Percentiles rank a stretch among this genome's conserved stretches.
Evolutionary conservation across 176 grass and related monocot species (phyloP).

Genomic region (Saccharum spontaneum): DNA sequence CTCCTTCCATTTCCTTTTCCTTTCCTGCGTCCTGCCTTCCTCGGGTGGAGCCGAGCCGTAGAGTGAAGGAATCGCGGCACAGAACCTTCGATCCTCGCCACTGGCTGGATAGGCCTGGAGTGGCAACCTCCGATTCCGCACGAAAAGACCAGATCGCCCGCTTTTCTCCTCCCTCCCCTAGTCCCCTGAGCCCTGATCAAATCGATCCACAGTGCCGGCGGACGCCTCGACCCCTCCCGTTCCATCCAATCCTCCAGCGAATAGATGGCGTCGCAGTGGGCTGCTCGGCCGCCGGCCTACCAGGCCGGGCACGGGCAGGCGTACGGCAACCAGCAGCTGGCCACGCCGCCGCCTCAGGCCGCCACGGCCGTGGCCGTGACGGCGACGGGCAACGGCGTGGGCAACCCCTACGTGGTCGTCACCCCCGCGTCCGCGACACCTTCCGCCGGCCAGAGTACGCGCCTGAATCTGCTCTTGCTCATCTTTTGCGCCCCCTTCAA

Average conservation of each 20-base stretch:
- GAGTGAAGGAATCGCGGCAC: neutral
- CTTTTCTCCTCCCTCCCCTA: too few species aligned
- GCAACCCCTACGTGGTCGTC: slow-evolving; percentile 65
- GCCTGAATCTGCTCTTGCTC: neutral
- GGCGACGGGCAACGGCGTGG: slow-evolving; percentile 36
- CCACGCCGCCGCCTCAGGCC: slow-evolving; percentile 15
- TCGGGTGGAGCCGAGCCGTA: neutral
- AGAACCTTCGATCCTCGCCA: slow-evolving; percentile 19
- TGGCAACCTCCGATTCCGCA: neutral
- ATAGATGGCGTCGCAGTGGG: slow-evolving; percentile 25
- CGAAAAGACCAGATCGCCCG: neutral
- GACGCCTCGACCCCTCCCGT: neutral
- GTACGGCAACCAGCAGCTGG: slow-evolving; percentile 21
- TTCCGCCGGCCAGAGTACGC: slow-evolving; percentile 49
- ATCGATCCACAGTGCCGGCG: neutral
- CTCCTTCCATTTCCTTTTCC: neutral
- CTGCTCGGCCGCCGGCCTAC: slow-evolving; percentile 34
- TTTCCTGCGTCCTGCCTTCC: neutral
- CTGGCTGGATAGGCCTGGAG: neutral
- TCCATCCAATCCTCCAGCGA: neutral
- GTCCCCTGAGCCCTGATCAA: neutral
- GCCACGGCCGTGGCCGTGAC: slow-evolving; percentile 36
- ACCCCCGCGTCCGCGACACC: slow-evolving; percentile 40
- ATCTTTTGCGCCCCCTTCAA: neutral
- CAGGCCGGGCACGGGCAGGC: neutral